These are phyloP conservation scores for Raffaelea deltoideospora DNA, from an alignment of 2,329 filamentous ascomycete species.

Conservation along the genomic window DNA sequence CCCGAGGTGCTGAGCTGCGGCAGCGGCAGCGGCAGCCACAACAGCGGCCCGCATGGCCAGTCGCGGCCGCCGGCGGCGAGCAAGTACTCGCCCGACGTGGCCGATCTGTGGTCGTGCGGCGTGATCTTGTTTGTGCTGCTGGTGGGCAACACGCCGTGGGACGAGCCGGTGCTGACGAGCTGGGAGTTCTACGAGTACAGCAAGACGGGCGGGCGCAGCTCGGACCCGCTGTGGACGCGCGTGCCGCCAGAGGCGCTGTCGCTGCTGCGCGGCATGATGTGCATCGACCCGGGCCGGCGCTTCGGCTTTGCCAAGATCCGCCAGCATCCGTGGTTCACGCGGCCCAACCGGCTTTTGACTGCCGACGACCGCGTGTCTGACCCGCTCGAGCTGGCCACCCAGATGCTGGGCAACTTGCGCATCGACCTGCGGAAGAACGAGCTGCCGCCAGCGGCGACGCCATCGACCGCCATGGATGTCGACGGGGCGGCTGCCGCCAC, in stretches of 20 bases:
- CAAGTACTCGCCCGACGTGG: slow-evolving; percentile 63
- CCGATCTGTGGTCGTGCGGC: slow-evolving; percentile 94
- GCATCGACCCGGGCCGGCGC: slow-evolving; percentile 54
- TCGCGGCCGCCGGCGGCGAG: slow-evolving; percentile 3
- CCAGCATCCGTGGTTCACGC: slow-evolving; percentile 88
- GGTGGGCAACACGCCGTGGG: slow-evolving; percentile 96
- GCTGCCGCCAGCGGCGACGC: slow-evolving; percentile 14
- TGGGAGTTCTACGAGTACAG: slow-evolving; percentile 88
- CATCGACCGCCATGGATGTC: slow-evolving; percentile 51
- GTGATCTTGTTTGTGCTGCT: slow-evolving; percentile 94
- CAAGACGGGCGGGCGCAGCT: slow-evolving; percentile 61
- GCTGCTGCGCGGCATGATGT: slow-evolving; percentile 85
- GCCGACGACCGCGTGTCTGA: slow-evolving; percentile 61
- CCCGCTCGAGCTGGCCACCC: slow-evolving; percentile 73
- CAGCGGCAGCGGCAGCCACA: slow-evolving; percentile 24
- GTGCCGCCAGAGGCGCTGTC: slow-evolving; percentile 63
- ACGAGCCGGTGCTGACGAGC: slow-evolving; percentile 66
- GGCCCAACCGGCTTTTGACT: slow-evolving; percentile 62
- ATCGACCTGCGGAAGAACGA: slow-evolving; percentile 63
- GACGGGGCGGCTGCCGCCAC: slow-evolving; percentile 49
- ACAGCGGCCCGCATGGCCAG: background rate
- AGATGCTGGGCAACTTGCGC: slow-evolving; percentile 80
- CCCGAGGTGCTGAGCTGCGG: slow-evolving; percentile 64
- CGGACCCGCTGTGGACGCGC: slow-evolving; percentile 72
- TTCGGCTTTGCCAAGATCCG: slow-evolving; percentile 81